These are phyloP conservation scores for Nicotiana sylvestris DNA, from an alignment of 257 asterid genomes.

Conservation along the genomic window DNA sequence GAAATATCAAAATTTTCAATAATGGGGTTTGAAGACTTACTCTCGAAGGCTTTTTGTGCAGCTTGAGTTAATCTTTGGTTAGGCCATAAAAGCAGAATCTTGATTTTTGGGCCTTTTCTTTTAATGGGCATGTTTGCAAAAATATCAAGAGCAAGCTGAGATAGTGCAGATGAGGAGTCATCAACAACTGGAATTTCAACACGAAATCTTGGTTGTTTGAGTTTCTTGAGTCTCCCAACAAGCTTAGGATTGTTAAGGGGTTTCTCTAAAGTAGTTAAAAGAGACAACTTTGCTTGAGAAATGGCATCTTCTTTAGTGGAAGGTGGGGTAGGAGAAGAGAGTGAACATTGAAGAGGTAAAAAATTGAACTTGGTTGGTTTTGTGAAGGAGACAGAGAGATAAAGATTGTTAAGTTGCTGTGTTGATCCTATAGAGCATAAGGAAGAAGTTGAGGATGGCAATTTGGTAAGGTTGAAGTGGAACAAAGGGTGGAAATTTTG, in stretches of 20 bases:
- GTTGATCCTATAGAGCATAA: conserved; percentile 9
- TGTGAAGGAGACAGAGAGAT: conserved; percentile 15
- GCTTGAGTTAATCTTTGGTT: conserved; percentile 34
- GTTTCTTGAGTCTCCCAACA: conserved; percentile 69
- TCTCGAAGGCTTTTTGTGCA: conserved; percentile 43
- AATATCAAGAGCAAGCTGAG: conserved; percentile 60
- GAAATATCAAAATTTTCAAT: conserved; percentile 47
- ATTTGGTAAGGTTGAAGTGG: conserved; percentile 21
- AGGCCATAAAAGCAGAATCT: conserved; percentile 65
- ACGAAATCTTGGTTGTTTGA: conserved; percentile 76
- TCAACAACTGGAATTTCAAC: conserved; percentile 78
- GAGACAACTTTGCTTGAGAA: conserved; percentile 71
- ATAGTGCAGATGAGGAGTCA: conserved; percentile 60
- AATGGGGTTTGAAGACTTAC: conserved; percentile 33
- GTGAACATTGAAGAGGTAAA: conserved; percentile 30
- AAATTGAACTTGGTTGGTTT: conserved; percentile 25
- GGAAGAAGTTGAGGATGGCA: background rate
- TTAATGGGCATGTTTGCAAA: conserved; percentile 58
- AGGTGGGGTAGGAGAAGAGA: conserved; percentile 69
- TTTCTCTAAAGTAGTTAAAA: conserved; percentile 59
- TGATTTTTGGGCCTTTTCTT: conserved; percentile 49
- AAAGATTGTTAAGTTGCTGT: conserved; percentile 1
- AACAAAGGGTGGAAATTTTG: conserved; percentile 15
- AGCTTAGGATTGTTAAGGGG: conserved; percentile 82
- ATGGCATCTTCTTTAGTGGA: conserved; percentile 74